phyloP scores from a whole-genome alignment of 2,329 filamentous ascomycete genomes.

The Ophioceras dolichostomum region DNA sequence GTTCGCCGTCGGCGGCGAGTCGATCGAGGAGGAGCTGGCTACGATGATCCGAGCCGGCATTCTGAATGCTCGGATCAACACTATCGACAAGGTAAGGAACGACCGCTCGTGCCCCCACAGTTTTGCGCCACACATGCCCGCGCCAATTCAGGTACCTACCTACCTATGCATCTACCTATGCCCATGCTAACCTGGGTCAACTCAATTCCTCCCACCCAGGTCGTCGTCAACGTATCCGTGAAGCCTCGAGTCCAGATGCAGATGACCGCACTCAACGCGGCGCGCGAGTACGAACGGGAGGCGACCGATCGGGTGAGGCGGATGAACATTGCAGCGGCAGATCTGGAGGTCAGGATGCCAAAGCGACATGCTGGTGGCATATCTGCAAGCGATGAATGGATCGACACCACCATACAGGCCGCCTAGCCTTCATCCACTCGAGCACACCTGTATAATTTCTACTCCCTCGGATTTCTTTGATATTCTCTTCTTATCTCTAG shows the following conservation, averaged over 20 bases:
- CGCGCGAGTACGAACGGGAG: conserved; percentile 61
- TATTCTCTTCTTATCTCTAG: no score
- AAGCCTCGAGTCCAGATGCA: conserved; percentile 62
- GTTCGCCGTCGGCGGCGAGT: conserved; percentile 52
- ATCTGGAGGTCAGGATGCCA: conserved; percentile 50
- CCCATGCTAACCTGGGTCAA: background rate
- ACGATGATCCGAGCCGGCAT: conserved; percentile 61
- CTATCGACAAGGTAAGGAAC: conserved; percentile 53
- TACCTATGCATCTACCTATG: background rate
- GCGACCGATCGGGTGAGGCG: conserved; percentile 65
- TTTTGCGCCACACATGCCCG: no score
- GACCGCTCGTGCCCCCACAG: no score
- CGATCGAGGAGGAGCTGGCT: conserved; percentile 64
- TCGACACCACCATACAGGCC: no score
- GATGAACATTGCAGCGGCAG: conserved; percentile 63
- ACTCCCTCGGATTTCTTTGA: no score
- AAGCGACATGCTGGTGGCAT: background rate
- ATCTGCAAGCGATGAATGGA: no score
- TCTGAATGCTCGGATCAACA: conserved; percentile 72
- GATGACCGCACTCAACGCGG: conserved; percentile 51
- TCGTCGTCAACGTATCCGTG: no score
- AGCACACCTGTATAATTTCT: no score
- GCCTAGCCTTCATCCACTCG: no score
- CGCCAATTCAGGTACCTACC: no score
- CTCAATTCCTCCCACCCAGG: no score